Evolutionary conservation across 768 basidiomycete species (phyloP).

Genomic region (Coprinopsis cinerea): DNA sequence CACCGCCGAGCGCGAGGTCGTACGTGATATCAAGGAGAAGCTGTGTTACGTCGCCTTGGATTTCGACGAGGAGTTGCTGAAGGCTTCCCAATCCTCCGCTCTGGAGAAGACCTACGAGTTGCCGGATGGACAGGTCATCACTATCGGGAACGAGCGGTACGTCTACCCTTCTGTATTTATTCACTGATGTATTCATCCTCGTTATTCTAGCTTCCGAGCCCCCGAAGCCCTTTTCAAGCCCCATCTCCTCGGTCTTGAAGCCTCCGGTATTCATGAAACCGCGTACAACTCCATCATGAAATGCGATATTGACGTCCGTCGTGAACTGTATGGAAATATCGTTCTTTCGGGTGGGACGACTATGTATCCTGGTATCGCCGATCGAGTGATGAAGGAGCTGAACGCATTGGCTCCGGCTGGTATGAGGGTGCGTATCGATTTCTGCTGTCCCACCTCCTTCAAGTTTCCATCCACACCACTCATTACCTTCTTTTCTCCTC

Average conservation of each 20-base stretch:
- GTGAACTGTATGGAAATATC: constrained; percentile 44
- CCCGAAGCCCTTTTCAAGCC: constrained; percentile 95
- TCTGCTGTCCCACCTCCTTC: too few relatives aligned
- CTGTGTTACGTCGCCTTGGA: constrained; percentile 86
- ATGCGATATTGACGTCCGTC: constrained; percentile 49
- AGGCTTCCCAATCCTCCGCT: constrained; percentile 73
- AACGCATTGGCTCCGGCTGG: constrained; percentile 66
- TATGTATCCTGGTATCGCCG: constrained; percentile 53
- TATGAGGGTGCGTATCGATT: constrained; percentile 53
- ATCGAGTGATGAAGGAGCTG: constrained; percentile 59
- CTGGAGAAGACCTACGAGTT: constrained; percentile 85
- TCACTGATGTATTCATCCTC: background rate
- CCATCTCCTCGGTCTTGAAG: constrained; percentile 82
- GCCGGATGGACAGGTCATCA: constrained; percentile 84
- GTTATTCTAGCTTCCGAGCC: constrained; percentile 66
- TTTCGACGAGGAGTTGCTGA: constrained; percentile 84
- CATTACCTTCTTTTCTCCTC: constrained; percentile 1
- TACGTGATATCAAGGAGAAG: constrained; percentile 91
- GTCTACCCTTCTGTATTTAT: constrained; percentile 33
- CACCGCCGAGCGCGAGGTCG: constrained; percentile 81
- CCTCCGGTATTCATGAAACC: constrained; percentile 88
- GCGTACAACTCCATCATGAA: constrained; percentile 66
- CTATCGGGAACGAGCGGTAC: constrained; percentile 80
- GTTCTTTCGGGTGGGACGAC: constrained; percentile 57
- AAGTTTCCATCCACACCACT: background rate